A percentile compares a stretch with the other conserved stretches of the same genome.
Evolutionary conservation across 2,329 filamentous ascomycete species (phyloP).

Genomic region (Colletotrichum sp.): DNA sequence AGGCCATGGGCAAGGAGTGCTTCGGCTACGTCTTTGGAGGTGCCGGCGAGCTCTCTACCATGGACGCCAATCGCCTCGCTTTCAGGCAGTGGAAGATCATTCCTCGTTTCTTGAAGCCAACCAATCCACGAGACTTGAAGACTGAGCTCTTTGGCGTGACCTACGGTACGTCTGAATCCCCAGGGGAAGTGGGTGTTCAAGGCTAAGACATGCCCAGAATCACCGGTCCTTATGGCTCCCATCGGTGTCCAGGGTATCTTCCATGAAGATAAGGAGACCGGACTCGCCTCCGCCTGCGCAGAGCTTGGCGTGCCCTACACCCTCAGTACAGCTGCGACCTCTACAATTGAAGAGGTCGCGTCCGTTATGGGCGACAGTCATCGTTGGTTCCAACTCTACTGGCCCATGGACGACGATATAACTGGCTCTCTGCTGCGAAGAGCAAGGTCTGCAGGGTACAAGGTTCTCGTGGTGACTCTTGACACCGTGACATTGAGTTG

Average conservation of each 20-base stretch:
- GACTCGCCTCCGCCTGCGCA: conserved; percentile 66
- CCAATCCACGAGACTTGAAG: conserved; percentile 50
- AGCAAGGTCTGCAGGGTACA: conserved; percentile 66
- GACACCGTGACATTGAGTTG: conserved; percentile 75
- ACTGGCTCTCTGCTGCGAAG: conserved; percentile 67
- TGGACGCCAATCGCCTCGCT: conserved; percentile 63
- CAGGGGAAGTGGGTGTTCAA: not conserved
- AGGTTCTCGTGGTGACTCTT: conserved; percentile 72
- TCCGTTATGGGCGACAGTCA: conserved; percentile 59
- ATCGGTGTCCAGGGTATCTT: conserved; percentile 74
- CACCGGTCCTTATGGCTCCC: conserved; percentile 68
- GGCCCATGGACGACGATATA: conserved; percentile 69
- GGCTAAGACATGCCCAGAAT: conserved; percentile 29
- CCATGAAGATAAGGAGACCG: conserved; percentile 69
- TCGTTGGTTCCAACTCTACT: conserved; percentile 79
- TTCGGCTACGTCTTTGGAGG: conserved; percentile 69
- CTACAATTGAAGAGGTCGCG: conserved; percentile 71
- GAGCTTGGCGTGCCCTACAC: conserved; percentile 69
- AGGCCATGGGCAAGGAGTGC: conserved; percentile 48
- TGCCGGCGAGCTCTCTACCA: conserved; percentile 65
- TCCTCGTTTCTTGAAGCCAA: conserved; percentile 54
- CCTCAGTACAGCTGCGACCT: conserved; percentile 67
- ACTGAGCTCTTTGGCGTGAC: conserved; percentile 57
- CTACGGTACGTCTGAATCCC: conserved; percentile 38
- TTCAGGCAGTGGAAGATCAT: conserved; percentile 59